Base-by-base conservation (phyloP, 1,284 basidiomycete species). In the Calocybe gambosa region DNA sequence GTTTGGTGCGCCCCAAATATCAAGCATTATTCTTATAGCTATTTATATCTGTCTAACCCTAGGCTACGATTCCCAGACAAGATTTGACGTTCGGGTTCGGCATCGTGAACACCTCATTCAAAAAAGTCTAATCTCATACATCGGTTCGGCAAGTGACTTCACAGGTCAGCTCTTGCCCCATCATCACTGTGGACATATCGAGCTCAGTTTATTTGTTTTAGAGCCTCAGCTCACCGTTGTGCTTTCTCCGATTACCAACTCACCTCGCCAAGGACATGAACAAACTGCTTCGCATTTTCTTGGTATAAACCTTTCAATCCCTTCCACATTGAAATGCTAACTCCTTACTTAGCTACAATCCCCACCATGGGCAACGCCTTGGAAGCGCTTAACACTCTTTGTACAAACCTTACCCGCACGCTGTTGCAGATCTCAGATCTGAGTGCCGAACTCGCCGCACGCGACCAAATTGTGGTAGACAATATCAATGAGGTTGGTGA, bases 331-430 rank as follows among this genome's bases (percentile, higher is more conserved):
- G 51, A 48, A 12, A n/a, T 53, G 10, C 46, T 43, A 15, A 41
- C n/a, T 26, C 47, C 47, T 43, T 45, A 44, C 55, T 43, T 42
- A 42, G 83, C 78, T 1, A 81, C 81, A 3, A 77, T 86, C 15
- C 89, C 91, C 6, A 88, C 85, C 0, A 68, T 94, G 8, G 85
- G 87, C 3, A 82, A 89, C 50, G 78, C 82, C 0, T 73, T 90
- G 16, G 79, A 82, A 25, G 80, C 85, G 0, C 66, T 94, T 26
- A 75, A 78, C 43, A 73, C 78, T 46, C 67, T 87, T 2, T 77
- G 78, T 31, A 69, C 69, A 9, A 75, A 82, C 42, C 76, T 93
- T 1, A 61, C 73, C 0, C 70, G 72, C 8, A 79, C 76, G 0
- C 63, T 92, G 47, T 78, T 79, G 50, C 80, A 85, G 43, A 82